These are phyloP conservation scores for Ceratocystis variospora DNA, from an alignment of 2,329 filamentous ascomycete species.

Conservation along the genomic window DNA sequence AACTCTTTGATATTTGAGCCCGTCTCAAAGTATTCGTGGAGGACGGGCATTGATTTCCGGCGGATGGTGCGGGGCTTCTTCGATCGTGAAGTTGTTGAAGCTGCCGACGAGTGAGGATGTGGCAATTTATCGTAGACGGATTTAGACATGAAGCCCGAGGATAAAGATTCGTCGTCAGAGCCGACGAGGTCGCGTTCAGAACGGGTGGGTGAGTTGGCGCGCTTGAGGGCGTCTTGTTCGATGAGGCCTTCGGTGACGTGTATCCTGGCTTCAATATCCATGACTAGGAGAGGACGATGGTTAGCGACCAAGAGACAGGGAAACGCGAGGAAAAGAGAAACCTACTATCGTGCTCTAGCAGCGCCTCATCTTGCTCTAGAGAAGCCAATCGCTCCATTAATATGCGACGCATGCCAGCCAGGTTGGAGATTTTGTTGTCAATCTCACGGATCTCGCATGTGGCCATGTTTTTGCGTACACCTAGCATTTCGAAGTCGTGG, in stretches of 20 bases:
- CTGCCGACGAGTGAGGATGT: constrained; percentile 30
- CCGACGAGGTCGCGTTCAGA: constrained; percentile 41
- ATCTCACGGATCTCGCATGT: constrained; percentile 92
- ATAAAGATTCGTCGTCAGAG: constrained; percentile 31
- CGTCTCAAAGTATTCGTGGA: constrained; percentile 89
- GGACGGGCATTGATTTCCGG: constrained; percentile 77
- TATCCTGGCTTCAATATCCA: constrained; percentile 47
- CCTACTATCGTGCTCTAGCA: constrained; percentile 78
- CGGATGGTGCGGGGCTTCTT: constrained; percentile 45
- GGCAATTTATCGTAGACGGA: constrained; percentile 93
- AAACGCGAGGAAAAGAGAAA: constrained; percentile 19
- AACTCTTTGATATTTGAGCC: constrained; percentile 81
- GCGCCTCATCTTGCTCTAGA: constrained; percentile 78
- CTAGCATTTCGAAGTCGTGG: constrained; percentile 80
- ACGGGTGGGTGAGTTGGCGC: constrained; percentile 37
- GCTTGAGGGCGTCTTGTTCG: constrained; percentile 44
- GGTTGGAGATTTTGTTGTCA: constrained; percentile 88
- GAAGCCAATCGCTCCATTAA: constrained; percentile 74
- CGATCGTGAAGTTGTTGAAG: constrained; percentile 36
- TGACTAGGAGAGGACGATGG: constrained; percentile 30
- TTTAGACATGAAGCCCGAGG: constrained; percentile 73
- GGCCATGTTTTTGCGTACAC: constrained; percentile 92
- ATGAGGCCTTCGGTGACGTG: constrained; percentile 47
- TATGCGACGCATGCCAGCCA: constrained; percentile 84
- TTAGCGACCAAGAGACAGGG: not conserved